Evolutionary conservation across 495 filamentous ascomycete genomes (phyloP).

Genomic region (Penicillium turbatum): DNA sequence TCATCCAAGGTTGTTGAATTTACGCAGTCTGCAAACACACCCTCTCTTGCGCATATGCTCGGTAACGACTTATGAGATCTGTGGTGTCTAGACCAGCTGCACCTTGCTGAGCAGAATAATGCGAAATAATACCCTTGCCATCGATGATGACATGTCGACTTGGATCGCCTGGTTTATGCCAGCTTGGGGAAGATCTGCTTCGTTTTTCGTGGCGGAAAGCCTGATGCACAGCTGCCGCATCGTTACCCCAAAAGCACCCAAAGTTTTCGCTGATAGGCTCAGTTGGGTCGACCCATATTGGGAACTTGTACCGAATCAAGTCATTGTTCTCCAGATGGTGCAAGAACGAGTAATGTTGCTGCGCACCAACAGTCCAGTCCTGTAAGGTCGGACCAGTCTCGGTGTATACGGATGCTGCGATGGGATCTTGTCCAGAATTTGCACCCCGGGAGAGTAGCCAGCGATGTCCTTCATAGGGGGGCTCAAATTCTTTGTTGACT

Average conservation of each 20-base stretch:
- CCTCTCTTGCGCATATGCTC: conserved; percentile 48
- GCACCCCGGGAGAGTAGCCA: conserved; percentile 27
- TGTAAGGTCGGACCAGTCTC: conserved; percentile 33
- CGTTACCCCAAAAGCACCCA: conserved; percentile 44
- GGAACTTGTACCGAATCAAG: conserved; percentile 49
- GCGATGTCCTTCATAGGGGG: conserved; percentile 29
- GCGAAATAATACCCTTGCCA: conserved; percentile 48
- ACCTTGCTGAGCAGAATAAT: conserved; percentile 41
- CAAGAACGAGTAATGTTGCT: conserved; percentile 54
- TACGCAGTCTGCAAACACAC: conserved; percentile 26
- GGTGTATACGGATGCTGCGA: conserved; percentile 28
- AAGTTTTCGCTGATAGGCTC: conserved; percentile 44
- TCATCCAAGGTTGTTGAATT: not conserved
- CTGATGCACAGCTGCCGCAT: conserved; percentile 22
- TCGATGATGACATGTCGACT: conserved; percentile 43
- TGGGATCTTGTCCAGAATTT: conserved; percentile 26
- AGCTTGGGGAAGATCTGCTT: not conserved
- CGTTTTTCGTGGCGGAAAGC: conserved; percentile 10
- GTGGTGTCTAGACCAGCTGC: conserved; percentile 41
- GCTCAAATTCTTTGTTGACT: conserved; percentile 21
- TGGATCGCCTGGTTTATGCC: conserved; percentile 3
- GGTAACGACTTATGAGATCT: conserved; percentile 50
- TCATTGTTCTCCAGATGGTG: conserved; percentile 45
- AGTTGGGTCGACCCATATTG: conserved; percentile 44
- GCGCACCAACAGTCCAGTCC: conserved; percentile 49